These are phyloP conservation scores for Albifimbria verrucaria DNA, from an alignment of 2,329 filamentous ascomycete species.

Conservation along the genomic window DNA sequence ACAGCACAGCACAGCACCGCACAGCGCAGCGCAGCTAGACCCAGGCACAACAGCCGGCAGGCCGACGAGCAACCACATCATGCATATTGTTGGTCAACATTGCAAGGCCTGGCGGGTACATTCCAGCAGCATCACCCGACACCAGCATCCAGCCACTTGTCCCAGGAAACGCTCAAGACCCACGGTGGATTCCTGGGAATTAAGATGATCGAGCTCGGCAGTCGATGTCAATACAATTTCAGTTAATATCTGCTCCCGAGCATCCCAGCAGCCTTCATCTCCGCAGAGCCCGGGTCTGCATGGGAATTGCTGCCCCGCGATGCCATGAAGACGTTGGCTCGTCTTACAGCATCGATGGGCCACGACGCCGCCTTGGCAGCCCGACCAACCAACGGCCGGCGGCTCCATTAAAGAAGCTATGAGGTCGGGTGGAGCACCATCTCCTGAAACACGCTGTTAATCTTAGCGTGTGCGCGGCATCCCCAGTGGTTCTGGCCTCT, in stretches of 20 bases:
- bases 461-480: background rate
- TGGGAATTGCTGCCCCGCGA: no score
- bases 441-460: slow-evolving; percentile 4
- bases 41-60: no score
- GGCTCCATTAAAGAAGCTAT: slow-evolving; percentile 2
- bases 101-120: background rate
- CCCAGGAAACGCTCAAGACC: background rate
- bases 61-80: no score
- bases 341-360: background rate
- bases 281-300: background rate
- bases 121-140: background rate
- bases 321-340: no score
- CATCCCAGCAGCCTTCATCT: background rate
- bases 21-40: no score
- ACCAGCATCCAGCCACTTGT: background rate
- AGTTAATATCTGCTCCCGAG: background rate
- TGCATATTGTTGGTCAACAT: background rate
- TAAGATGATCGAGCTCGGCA: background rate
- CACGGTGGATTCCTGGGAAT: background rate
- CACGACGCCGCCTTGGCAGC: no score
- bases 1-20: no score
- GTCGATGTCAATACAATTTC: no score
- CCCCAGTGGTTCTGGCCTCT: background rate
- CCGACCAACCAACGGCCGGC: background rate
- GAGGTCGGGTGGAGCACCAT: background rate